phyloP scores from a whole-genome alignment of 2,329 filamentous ascomycete genomes.

The Allantophomopsis cytisporea region DNA sequence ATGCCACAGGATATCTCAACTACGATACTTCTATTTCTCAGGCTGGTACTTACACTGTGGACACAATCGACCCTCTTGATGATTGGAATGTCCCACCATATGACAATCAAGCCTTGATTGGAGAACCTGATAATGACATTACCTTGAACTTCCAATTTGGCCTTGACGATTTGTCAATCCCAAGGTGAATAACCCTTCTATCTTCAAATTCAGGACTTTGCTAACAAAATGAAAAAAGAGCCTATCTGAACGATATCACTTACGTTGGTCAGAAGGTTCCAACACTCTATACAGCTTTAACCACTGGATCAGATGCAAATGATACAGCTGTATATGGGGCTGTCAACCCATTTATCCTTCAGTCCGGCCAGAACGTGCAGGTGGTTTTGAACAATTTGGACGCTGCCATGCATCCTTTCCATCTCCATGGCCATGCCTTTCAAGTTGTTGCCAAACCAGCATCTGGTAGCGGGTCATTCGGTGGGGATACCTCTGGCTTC shows the following conservation, averaged over 20 bases:
- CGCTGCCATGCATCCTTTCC: slow-evolving; percentile 51
- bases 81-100: slow-evolving; percentile 2
- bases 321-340: slow-evolving; percentile 48
- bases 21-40: slow-evolving; percentile 15
- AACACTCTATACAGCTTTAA: slow-evolving; percentile 63
- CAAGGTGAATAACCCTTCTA: slow-evolving; percentile 3
- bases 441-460: slow-evolving; percentile 44
- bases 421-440: slow-evolving; percentile 62
- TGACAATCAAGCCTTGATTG: slow-evolving; percentile 4
- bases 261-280: slow-evolving; percentile 67
- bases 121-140: slow-evolving; percentile 1
- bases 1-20: slow-evolving; percentile 35
- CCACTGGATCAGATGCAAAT: slow-evolving; percentile 30
- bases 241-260: slow-evolving; percentile 50
- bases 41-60: not conserved
- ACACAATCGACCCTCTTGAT: not conserved
- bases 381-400: slow-evolving; percentile 35
- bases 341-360: slow-evolving; percentile 51
- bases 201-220: not conserved
- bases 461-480: slow-evolving; percentile 10
- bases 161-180: slow-evolving; percentile 5
- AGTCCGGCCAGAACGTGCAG: slow-evolving; percentile 46
- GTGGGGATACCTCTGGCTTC: slow-evolving; percentile 17
- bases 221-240: not conserved
- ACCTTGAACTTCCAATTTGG: slow-evolving; percentile 8